phyloP scores from a whole-genome alignment of 768 basidiomycete genomes.

The Mycena epipterygia region DNA sequence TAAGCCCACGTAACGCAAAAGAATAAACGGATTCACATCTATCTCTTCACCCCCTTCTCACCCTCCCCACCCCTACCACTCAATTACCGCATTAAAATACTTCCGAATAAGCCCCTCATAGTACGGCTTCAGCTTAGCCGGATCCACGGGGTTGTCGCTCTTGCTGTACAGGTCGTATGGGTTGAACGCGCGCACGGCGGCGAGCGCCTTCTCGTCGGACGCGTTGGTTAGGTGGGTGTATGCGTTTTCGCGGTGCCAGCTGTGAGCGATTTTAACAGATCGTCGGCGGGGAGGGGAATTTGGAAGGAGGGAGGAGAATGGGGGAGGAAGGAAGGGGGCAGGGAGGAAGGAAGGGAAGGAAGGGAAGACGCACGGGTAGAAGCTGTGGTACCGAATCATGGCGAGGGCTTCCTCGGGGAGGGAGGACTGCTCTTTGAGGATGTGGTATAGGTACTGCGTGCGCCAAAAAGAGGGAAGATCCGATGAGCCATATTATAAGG shows the following conservation, averaged over 20 bases:
- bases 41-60: too few relatives aligned
- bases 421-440: slow-evolving; percentile 85
- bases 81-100: slow-evolving; percentile 85
- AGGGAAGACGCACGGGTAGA: slow-evolving; percentile 76
- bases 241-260: slow-evolving; percentile 91
- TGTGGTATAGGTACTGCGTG: slow-evolving; percentile 82
- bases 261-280: slow-evolving; percentile 35
- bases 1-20: too few relatives aligned
- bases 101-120: slow-evolving; percentile 87
- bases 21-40: too few relatives aligned
- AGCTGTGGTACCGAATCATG: slow-evolving; percentile 96
- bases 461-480: not conserved
- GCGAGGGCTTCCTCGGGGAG: slow-evolving; percentile 87
- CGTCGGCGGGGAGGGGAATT: not conserved
- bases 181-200: slow-evolving; percentile 89
- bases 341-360: too few relatives aligned
- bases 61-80: slow-evolving; percentile 69
- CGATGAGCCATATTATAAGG: too few relatives aligned
- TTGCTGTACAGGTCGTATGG: slow-evolving; percentile 97
- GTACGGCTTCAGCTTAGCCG: slow-evolving; percentile 80
- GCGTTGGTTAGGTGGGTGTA: slow-evolving; percentile 86
- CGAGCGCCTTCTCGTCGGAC: slow-evolving; percentile 72
- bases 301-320: too few relatives aligned
- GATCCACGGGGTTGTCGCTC: slow-evolving; percentile 75
- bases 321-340: not conserved